Evolutionary conservation across 805 yeast genomes (phyloP), one percentile per base, ranked within the genome.

Genomic region (Ogataea naganishii): DNA sequence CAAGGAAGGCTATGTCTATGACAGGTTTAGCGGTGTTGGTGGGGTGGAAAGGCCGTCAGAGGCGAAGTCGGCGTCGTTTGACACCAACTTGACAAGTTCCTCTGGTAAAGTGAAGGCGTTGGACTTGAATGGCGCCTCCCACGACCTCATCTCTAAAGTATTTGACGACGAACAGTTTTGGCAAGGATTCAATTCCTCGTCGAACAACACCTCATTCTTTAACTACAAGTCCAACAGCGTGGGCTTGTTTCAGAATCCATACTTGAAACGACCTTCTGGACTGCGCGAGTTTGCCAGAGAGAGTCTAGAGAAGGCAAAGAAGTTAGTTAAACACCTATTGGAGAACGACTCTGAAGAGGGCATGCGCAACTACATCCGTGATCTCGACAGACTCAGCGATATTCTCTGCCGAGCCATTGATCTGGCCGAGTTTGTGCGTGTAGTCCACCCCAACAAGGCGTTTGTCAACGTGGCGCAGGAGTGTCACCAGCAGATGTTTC

Each of bases 401-500:
- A 71, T 80, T 18, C 56, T 92, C 18, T 92, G 98, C 50, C 72
- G 95, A 33, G 96, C 85, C 5, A 88, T 92, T 23, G 98, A 92
- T 54, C 68, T 89, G 29, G 89, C 95, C 21, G 97, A 88, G 44
- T 89, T 89, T 57, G 74, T 92, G 18, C 62, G 97, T 27, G 86
- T 85, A 15, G 76, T 80, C 1, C 97, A 89, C 49, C 96, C 97
- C 1, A 70, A 77, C 39, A 61, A 61, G 29, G 54, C 61, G 12
- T 85, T 83, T 66, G 66, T 80, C 8, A 65, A 64, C 23, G 88
- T 86, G 2, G 95, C 98, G 2, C 95, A 89, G 47, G 66, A 70
- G 25, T 80, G 92, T 21, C 96, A 89, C 49, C 94, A 84, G 43
- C 64, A 74, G 39, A 73, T 89, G 81, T 89, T 80, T 53, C 94